Evolutionary conservation across 2,329 filamentous ascomycete species (phyloP).

Genomic region (Alternaria ventricosa): DNA sequence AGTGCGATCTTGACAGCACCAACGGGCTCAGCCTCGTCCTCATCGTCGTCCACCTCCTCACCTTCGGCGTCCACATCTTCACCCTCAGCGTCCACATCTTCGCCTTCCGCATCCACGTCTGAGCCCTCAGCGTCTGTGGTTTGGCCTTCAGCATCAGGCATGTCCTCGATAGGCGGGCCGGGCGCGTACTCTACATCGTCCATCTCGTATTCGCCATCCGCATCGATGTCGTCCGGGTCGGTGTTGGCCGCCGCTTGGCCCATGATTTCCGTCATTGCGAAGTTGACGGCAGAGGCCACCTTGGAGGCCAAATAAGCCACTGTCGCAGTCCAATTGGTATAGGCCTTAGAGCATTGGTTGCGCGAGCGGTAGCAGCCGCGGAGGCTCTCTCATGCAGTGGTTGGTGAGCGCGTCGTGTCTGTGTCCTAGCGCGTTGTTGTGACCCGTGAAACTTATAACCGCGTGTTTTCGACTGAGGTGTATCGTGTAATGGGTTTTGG

Average conservation of each 20-base stretch:
- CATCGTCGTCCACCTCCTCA: constrained; percentile 59
- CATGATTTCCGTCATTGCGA: constrained; percentile 52
- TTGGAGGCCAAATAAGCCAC: constrained; percentile 47
- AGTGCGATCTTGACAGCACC: constrained; percentile 51
- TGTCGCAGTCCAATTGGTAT: constrained; percentile 29
- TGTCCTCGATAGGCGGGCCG: constrained; percentile 19
- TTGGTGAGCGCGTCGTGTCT: constrained; percentile 34
- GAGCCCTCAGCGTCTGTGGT: constrained; percentile 51
- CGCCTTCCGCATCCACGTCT: constrained; percentile 56
- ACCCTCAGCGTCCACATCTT: constrained; percentile 55
- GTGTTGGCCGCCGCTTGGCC: constrained; percentile 42
- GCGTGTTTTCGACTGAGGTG: constrained; percentile 10
- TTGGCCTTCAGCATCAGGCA: constrained; percentile 38
- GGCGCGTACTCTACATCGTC: constrained; percentile 45
- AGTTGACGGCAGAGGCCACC: constrained; percentile 50
- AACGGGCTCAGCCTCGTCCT: constrained; percentile 56
- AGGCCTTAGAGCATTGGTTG: constrained; percentile 32
- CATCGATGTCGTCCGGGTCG: constrained; percentile 45
- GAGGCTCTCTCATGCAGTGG: constrained; percentile 37
- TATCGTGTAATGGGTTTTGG: constrained; percentile 8
- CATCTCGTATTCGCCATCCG: constrained; percentile 50
- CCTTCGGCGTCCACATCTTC: constrained; percentile 53
- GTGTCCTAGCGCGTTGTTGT: constrained; percentile 35
- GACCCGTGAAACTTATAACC: constrained; percentile 6
- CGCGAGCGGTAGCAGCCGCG: constrained; percentile 26